phyloP scores from a whole-genome alignment of 108 stramenopile species.

The Cyclostephanos invisitatus region DNA sequence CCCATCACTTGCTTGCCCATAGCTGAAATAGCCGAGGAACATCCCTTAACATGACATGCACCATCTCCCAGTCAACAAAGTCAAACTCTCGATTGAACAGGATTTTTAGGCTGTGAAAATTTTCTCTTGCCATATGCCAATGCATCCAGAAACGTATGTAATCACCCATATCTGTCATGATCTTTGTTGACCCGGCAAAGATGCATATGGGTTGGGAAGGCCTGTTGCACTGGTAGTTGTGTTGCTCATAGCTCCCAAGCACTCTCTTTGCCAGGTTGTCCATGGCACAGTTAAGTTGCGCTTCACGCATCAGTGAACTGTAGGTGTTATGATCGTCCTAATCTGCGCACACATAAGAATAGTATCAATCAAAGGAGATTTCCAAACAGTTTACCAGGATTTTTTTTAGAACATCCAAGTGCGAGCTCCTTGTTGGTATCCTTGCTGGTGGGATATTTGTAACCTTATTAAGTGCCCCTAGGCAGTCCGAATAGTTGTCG shows the following conservation, averaged over 20 bases:
- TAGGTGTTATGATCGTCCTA: constrained; percentile 10
- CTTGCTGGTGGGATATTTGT: not conserved
- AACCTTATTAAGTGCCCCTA: constrained; percentile 12
- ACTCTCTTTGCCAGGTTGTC: constrained; percentile 4
- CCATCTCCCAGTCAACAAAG: constrained; percentile 4
- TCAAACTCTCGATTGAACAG: not conserved
- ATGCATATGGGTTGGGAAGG: constrained; percentile 19
- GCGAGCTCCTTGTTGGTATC: constrained; percentile 9
- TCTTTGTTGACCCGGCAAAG: constrained; percentile 10
- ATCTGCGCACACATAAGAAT: constrained; percentile 16
- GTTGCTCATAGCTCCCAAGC: not conserved
- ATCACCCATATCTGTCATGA: constrained; percentile 13
- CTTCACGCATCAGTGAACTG: not conserved
- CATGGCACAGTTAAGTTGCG: constrained; percentile 15
- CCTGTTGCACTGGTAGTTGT: not conserved
- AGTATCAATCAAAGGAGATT: constrained; percentile 2
- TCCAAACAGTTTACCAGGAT: constrained; percentile 15
- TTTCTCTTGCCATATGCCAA: not conserved
- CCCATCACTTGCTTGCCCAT: constrained; percentile 13
- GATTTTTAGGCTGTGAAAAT: not conserved
- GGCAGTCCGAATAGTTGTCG: constrained; percentile 12
- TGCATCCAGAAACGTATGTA: constrained; percentile 2
- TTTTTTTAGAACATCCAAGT: constrained; percentile 20
- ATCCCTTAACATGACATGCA: not conserved
- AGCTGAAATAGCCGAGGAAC: constrained; percentile 4